Percentiles rank a stretch among this genome's conserved stretches.
These are phyloP conservation scores for Eleusine coracana DNA, from an alignment of 176 grass and related monocot genomes.

Conservation along the genomic window DNA sequence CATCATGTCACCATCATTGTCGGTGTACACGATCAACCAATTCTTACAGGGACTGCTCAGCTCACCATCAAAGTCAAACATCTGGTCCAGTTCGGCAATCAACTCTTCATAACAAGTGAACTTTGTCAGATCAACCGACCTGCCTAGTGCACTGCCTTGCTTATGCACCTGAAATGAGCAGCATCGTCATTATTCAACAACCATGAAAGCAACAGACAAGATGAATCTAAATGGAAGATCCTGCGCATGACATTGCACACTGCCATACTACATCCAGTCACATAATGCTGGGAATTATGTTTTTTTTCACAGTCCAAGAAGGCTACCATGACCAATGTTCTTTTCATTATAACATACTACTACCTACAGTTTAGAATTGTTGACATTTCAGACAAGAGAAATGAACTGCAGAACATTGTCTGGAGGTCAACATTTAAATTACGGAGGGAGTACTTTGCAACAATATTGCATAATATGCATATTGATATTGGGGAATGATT, in stretches of 20 bases:
- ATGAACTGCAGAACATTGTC: no score
- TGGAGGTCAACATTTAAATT: no score
- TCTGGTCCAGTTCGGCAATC: conserved; percentile 69
- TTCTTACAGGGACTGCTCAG: conserved; percentile 55
- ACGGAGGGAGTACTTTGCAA: neutral
- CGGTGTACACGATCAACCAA: conserved; percentile 87
- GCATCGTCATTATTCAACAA: conserved; percentile 13
- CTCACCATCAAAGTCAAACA: conserved; percentile 90
- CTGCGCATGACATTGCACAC: neutral
- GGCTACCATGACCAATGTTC: neutral
- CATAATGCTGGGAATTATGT: neutral
- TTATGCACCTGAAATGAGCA: conserved; percentile 77
- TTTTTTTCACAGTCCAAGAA: neutral
- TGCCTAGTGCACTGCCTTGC: conserved; percentile 86
- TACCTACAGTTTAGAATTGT: no score
- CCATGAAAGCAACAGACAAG: neutral
- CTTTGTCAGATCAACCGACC: conserved; percentile 83
- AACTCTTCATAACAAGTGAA: conserved; percentile 74
- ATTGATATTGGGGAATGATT: neutral
- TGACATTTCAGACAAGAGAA: no score
- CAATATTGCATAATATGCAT: neutral
- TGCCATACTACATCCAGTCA: neutral
- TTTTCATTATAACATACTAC: neutral
- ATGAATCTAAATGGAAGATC: conserved; percentile 8
- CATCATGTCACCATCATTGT: conserved; percentile 94